These are phyloP conservation scores for Incumbomyces delicatus DNA, from an alignment of 2,329 filamentous ascomycete species.

Conservation along the genomic window DNA sequence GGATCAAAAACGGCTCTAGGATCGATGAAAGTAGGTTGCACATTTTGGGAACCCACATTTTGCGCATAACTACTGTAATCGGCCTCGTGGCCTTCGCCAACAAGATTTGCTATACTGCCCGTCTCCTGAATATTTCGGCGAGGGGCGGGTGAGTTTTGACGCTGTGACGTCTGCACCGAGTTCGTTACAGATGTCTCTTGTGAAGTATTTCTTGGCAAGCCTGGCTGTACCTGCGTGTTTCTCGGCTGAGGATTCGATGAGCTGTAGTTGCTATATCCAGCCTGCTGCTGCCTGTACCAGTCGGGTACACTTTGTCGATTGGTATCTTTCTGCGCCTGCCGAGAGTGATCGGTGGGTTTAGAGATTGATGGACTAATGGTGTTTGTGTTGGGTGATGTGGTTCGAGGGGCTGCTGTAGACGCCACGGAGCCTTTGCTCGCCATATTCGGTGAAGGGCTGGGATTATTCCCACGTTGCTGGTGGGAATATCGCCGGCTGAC, in stretches of 20 bases:
- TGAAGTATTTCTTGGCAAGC: neutral
- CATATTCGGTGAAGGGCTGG: slow-evolving; percentile 7
- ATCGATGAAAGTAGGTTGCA: slow-evolving; percentile 38
- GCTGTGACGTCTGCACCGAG: neutral
- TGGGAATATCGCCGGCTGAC: slow-evolving; percentile 12
- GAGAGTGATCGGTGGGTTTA: neutral
- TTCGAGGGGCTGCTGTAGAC: slow-evolving; percentile 3
- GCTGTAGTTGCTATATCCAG: neutral
- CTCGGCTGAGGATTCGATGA: neutral
- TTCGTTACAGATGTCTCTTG: neutral
- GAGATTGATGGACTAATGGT: neutral
- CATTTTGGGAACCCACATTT: slow-evolving; percentile 16
- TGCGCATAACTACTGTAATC: slow-evolving; percentile 4
- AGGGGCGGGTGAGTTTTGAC: neutral
- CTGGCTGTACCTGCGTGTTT: slow-evolving; percentile 1
- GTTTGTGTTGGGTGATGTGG: slow-evolving; percentile 12
- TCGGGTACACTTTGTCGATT: neutral
- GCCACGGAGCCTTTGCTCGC: neutral
- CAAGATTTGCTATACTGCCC: slow-evolving; percentile 16
- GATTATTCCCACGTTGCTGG: slow-evolving; percentile 5
- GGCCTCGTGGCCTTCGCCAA: slow-evolving; percentile 9
- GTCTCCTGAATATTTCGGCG: slow-evolving; percentile 4
- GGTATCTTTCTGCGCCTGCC: slow-evolving; percentile 1
- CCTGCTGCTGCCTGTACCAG: neutral
- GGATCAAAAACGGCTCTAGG: slow-evolving; percentile 46